Evolutionary conservation across 2,329 filamentous ascomycete species (phyloP).

Genomic region (Ophiostoma pallidulum): DNA sequence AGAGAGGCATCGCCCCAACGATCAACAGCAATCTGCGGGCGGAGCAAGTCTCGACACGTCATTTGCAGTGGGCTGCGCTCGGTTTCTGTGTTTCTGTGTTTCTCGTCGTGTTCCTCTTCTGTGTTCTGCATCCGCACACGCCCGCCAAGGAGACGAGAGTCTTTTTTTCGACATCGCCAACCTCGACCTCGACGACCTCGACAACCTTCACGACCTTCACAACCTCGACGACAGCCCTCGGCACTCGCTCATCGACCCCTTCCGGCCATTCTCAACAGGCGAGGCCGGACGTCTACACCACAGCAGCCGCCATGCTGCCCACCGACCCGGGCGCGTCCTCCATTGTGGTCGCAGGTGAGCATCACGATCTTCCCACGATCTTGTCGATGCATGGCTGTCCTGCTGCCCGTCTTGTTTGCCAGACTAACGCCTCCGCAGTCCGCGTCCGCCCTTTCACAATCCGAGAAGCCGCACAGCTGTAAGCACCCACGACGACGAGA

Average conservation of each 20-base stretch:
- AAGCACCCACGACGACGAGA: conserved; percentile 20
- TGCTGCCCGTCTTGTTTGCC: background rate
- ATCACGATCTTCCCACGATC: too few species aligned
- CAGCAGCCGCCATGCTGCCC: conserved; percentile 23
- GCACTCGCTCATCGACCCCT: background rate
- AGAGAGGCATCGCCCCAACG: too few species aligned
- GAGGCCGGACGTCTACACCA: background rate
- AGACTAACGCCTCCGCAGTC: conserved; percentile 35
- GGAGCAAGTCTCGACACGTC: conserved; percentile 2
- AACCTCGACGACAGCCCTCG: background rate
- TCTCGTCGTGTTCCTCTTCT: background rate
- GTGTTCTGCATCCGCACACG: background rate
- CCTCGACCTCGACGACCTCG: background rate
- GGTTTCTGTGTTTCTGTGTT: background rate
- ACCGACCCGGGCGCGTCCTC: conserved; percentile 43
- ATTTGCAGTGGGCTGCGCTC: background rate
- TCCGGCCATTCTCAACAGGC: background rate
- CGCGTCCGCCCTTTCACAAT: conserved; percentile 70
- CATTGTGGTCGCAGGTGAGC: conserved; percentile 48
- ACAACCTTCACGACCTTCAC: background rate
- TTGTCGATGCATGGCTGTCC: too few species aligned
- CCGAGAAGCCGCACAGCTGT: conserved; percentile 88
- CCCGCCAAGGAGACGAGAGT: conserved; percentile 2
- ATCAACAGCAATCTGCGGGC: too few species aligned
- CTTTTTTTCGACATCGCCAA: background rate